Evolutionary conservation across 2,329 filamentous ascomycete genomes (phyloP), one percentile per base, ranked within the genome.

Genomic region (Beauveria rudraprayagi): DNA sequence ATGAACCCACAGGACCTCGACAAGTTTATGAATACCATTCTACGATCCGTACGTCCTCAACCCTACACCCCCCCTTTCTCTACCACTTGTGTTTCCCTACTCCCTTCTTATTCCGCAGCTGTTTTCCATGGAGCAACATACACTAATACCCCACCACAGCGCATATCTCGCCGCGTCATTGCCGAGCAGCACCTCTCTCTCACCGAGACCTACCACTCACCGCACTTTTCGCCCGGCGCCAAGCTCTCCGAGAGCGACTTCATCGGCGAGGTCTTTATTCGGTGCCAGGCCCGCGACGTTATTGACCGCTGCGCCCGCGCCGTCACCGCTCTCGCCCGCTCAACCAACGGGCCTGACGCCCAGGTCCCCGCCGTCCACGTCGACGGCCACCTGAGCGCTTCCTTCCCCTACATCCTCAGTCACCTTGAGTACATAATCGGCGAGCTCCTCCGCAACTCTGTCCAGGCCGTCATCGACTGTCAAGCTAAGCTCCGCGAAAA

Each of bases 351-450:
- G 1, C 80, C 86, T 1, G 80, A 87, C 60, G 82, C 86, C 1
- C 77, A 81, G 56, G 82, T 99, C 1, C 94, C 94, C 5, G 85
- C 92, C 65, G 90, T 99, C 73, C 84, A 83, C 52, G 81, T 99
- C 61, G 83, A 89, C 64, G 94, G 95, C 24, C 92, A 99, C 70
- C 80, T 94, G 2, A 86, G 90, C 34, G 92, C 92, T 5, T 96
- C 87, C 37, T 99, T 99, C 70, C 94, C 95, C 1, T 99, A 97
- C 70, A 97, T 99, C 65, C 83, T 96, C 56, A 94, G 88, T 70
- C 94, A 97, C 72, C 83, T 99, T 56, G 93, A 99, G 75, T 99
- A 99, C 75, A 97, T 99, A 67, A 84, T 99, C 61, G 92, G 94
- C 56, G 94, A 99, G 76, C 85, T 99, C 24, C 80, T 99, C 26